Percentiles rank a stretch among this genome's conserved stretches.
These are phyloP conservation scores for Hypoxylon fragiforme DNA, from an alignment of 495 filamentous ascomycete genomes.

Conservation along the genomic window DNA sequence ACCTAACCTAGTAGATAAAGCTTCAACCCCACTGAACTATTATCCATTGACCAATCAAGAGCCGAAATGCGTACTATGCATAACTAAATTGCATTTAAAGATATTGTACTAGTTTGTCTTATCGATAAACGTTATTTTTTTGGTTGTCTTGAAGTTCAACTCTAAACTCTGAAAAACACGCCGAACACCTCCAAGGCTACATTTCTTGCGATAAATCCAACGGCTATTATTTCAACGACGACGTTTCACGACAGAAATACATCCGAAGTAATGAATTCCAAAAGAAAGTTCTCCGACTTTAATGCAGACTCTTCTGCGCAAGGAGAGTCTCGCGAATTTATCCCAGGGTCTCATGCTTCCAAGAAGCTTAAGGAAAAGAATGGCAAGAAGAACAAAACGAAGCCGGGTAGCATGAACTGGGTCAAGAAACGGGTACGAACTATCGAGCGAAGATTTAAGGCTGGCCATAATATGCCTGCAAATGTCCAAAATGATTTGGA, in stretches of 20 bases:
- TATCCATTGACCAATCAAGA: slow-evolving; percentile 31
- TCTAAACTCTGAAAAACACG: too few species aligned
- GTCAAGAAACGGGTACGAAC: slow-evolving; percentile 64
- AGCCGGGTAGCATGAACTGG: slow-evolving; percentile 41
- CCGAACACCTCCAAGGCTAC: too few species aligned
- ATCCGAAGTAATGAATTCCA: too few species aligned
- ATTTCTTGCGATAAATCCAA: too few species aligned
- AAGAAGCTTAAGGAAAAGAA: slow-evolving; percentile 41
- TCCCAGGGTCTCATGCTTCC: slow-evolving; percentile 32
- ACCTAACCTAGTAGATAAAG: too few species aligned
- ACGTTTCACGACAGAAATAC: not conserved
- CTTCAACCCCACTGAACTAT: slow-evolving; percentile 15
- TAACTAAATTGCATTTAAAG: too few species aligned
- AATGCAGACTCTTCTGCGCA: slow-evolving; percentile 29
- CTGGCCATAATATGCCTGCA: slow-evolving; percentile 65
- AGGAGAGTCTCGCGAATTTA: slow-evolving; percentile 22
- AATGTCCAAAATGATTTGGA: slow-evolving; percentile 76
- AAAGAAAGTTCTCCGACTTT: slow-evolving; percentile 37
- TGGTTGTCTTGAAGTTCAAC: too few species aligned
- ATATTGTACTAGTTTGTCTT: too few species aligned
- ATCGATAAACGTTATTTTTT: too few species aligned
- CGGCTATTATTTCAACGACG: not conserved
- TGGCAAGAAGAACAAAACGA: slow-evolving; percentile 32
- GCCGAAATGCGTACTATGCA: too few species aligned
- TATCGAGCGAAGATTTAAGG: slow-evolving; percentile 63